Evolutionary conservation across 108 stramenopile genomes (phyloP).

Genomic region (Phaeodactylum tricornutum): DNA sequence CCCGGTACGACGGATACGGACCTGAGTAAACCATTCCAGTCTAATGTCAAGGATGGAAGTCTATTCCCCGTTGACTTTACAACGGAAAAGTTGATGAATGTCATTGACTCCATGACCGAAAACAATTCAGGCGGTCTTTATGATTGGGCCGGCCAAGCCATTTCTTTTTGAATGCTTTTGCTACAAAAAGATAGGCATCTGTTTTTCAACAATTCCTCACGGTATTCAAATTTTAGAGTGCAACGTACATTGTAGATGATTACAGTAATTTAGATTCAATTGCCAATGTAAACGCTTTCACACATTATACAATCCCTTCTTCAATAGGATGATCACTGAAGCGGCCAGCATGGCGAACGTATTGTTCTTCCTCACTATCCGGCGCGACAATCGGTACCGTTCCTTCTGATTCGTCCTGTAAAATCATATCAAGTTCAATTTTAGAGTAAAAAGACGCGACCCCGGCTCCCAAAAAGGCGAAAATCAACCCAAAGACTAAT

Average conservation of each 20-base stretch:
- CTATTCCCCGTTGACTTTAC: constrained; percentile 74
- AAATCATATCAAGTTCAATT: constrained; percentile 46
- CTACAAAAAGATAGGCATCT: too few relatives aligned
- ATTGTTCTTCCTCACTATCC: too few relatives aligned
- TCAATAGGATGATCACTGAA: too few relatives aligned
- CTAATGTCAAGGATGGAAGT: constrained; percentile 62
- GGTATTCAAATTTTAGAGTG: too few relatives aligned
- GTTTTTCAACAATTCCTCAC: too few relatives aligned
- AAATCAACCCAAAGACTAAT: constrained; percentile 32
- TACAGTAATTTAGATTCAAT: too few relatives aligned
- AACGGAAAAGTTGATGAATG: constrained; percentile 37
- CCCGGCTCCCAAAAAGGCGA: constrained; percentile 33
- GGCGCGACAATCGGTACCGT: too few relatives aligned
- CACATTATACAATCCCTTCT: too few relatives aligned
- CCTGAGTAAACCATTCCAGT: constrained; percentile 82
- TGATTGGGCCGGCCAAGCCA: constrained; percentile 57
- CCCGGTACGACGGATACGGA: constrained; percentile 92
- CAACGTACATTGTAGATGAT: too few relatives aligned
- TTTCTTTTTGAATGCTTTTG: constrained; percentile 45
- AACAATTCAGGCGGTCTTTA: constrained; percentile 53
- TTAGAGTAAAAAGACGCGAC: constrained; percentile 45
- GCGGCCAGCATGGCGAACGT: too few relatives aligned
- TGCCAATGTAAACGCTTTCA: too few relatives aligned
- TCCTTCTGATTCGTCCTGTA: constrained; percentile 8
- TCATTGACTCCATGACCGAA: constrained; percentile 45